Evolutionary conservation across 805 yeast species (phyloP), one percentile per base, ranked within the genome.

Genomic region (Debaryomyces hansenii): DNA sequence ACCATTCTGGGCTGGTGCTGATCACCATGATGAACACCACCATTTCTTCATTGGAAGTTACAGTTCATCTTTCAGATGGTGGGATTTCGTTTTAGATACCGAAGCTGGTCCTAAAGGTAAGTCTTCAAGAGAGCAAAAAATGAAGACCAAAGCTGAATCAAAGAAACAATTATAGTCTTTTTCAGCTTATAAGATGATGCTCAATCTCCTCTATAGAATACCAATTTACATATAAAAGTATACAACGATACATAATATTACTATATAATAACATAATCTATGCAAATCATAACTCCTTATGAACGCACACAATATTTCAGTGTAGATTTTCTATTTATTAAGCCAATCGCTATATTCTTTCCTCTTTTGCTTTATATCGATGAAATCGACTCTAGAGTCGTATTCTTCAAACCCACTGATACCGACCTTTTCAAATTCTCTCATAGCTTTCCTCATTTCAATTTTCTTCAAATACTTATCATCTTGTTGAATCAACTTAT

Each of bases 1-100:
- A n/a, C 85, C 85, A 37, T 72, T 80, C 62, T 80, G 85, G 85
- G 84, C 85, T 8, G 85, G 84, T 28, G 84, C 84, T 33, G 83
- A 77, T 46, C 85, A 80, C 55, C 85, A 80, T 56, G 85, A 80
- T 55, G 72, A 74, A 48, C 85, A 80, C 53, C 85, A 80, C 52
- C 85, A 79, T 54, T 77, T 74, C 59, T 80, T 80, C 52, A 78
- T 80, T 49, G 85, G 85, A 15, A 76, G 76, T 55, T 80, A 80
- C 53, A 80, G 84, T 20, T 75, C 81, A 35, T 70, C 79, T 21
- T 80, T 80, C 65, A 75, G 83, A 58, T 78, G 82, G 79, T 78
- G 81, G 78, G 85, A 80, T 53, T 75, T 54, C 54, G 52, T 67
- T 16, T 67, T 79, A 51, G 77, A 70, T 44, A 79, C 84, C 12